Conservation (phyloP, 164 flowering plant genomes). For the Magnolia kwangsiensis region DNA sequence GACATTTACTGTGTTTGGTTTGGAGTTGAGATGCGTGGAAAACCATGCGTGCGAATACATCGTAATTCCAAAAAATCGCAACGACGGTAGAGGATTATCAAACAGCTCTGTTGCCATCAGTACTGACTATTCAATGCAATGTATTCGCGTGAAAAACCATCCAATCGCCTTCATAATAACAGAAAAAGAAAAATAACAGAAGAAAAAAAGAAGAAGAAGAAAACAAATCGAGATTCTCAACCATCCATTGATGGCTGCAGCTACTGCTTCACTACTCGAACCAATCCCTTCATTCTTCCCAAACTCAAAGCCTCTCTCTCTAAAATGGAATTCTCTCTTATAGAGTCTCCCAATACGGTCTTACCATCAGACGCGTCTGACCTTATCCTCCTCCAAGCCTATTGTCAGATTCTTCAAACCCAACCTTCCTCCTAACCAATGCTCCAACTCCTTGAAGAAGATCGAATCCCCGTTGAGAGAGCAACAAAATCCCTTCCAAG, state of each 20-base stretch:
- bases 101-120: too few species aligned
- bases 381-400: background rate
- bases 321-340: constrained; percentile 27
- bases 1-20: too few species aligned
- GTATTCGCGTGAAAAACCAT: background rate
- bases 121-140: too few species aligned
- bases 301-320: background rate
- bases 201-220: too few species aligned
- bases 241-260: constrained; percentile 7
- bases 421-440: too few species aligned
- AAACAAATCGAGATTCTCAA: background rate
- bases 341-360: constrained; percentile 11
- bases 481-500: constrained; percentile 23
- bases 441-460: background rate
- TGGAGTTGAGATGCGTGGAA: too few species aligned
- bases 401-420: background rate
- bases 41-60: too few species aligned
- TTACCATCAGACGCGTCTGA: background rate
- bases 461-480: background rate
- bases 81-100: too few species aligned
- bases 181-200: too few species aligned
- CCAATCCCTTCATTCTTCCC: background rate
- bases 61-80: too few species aligned
- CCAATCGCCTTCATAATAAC: background rate
- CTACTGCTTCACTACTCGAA: constrained; percentile 28